A percentile compares a stretch with the other conserved stretches of the same genome.
phyloP scores from a whole-genome alignment of 2,329 filamentous ascomycete genomes.

The Thielaviopsis ethacetica region DNA sequence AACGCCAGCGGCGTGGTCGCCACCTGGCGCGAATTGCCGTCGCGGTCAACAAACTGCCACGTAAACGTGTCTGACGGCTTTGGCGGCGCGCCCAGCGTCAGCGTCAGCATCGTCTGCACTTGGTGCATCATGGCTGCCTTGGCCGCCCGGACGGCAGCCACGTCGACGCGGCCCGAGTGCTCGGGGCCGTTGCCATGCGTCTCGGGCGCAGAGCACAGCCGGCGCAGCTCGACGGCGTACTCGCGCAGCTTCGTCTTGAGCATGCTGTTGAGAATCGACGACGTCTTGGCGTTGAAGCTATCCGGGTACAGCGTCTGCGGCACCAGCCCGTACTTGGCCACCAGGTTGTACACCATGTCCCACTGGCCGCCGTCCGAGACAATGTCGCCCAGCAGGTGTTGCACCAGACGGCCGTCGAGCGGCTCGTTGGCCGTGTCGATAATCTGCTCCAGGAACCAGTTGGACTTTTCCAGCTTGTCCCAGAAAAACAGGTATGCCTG shows the following conservation, averaged over 20 bases:
- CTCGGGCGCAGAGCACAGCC: constrained; percentile 70
- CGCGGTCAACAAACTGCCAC: constrained; percentile 64
- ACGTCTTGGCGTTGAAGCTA: constrained; percentile 60
- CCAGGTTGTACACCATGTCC: constrained; percentile 82
- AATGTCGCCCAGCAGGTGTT: constrained; percentile 49
- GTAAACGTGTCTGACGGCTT: constrained; percentile 50
- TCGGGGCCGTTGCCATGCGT: constrained; percentile 39
- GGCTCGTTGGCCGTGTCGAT: constrained; percentile 56
- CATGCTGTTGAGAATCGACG: constrained; percentile 51
- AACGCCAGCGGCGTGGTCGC: constrained; percentile 54
- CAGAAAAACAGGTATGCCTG: constrained; percentile 83
- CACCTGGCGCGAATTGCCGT: constrained; percentile 46
- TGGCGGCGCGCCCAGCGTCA: constrained; percentile 69
- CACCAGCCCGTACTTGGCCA: constrained; percentile 76
- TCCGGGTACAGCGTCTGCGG: constrained; percentile 72
- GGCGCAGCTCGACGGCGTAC: constrained; percentile 62
- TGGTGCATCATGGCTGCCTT: constrained; percentile 67
- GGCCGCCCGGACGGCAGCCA: constrained; percentile 26
- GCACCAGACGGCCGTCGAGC: constrained; percentile 56
- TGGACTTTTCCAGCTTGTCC: constrained; percentile 86
- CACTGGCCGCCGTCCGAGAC: constrained; percentile 75
- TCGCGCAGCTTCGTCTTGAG: constrained; percentile 80
- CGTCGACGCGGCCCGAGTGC: constrained; percentile 16
- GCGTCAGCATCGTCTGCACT: constrained; percentile 64
- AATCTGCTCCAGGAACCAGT: constrained; percentile 76